Evolutionary conservation across 495 filamentous ascomycete genomes (phyloP).

Genomic region (Cladorrhinum samala): DNA sequence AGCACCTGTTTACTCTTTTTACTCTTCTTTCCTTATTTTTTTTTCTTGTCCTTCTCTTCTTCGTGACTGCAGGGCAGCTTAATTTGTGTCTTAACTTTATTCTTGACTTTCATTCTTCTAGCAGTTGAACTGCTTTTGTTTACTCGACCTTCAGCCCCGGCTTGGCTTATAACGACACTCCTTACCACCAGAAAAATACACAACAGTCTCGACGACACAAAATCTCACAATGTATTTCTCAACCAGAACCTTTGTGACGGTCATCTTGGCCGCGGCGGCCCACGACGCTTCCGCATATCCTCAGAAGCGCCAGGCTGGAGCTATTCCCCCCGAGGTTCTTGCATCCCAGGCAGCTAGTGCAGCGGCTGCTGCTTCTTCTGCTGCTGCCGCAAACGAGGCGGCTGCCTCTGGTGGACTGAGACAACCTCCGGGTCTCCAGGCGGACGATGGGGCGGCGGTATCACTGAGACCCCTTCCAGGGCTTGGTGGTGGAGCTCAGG

Average conservation of each 20-base stretch:
- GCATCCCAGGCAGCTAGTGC: constrained; percentile 11
- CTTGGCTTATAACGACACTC: constrained; percentile 7
- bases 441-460: not conserved
- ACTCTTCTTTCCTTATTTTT: constrained; percentile 4
- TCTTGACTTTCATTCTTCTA: constrained; percentile 15
- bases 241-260: constrained; percentile 16
- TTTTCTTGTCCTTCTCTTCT: constrained; percentile 19
- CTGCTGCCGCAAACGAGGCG: constrained; percentile 8
- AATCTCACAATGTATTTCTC: constrained; percentile 22
- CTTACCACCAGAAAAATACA: not conserved
- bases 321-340: constrained; percentile 13
- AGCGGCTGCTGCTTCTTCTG: constrained; percentile 11
- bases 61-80: constrained; percentile 30
- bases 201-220: constrained; percentile 5
- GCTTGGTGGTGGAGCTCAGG: constrained; percentile 6
- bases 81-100: constrained; percentile 3
- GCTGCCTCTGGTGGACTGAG: constrained; percentile 12
- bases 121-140: constrained; percentile 5
- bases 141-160: constrained; percentile 14
- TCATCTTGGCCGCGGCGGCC: constrained; percentile 21
- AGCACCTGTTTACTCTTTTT: no score
- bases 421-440: constrained; percentile 20
- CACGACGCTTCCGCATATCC: constrained; percentile 16
- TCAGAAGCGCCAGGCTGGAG: not conserved
- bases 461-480: constrained; percentile 18